Conservation (phyloP, 2,329 filamentous ascomycete genomes). For the Trichoderma aggressivum region DNA sequence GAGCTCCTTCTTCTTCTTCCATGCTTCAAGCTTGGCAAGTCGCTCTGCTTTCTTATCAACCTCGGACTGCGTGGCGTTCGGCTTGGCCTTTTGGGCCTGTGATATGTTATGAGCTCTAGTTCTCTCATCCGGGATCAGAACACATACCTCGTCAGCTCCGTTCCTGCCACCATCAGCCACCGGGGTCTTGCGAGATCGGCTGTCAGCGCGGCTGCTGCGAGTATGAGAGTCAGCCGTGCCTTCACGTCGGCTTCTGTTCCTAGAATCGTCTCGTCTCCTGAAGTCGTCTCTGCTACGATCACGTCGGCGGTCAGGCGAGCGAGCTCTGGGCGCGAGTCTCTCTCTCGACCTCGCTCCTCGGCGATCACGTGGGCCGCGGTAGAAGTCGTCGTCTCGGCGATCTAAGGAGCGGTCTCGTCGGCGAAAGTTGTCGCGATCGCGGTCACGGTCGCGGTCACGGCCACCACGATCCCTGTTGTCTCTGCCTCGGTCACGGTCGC, state of each 20-base stretch:
- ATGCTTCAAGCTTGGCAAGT: slow-evolving; percentile 78
- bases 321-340: slow-evolving; percentile 55
- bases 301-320: slow-evolving; percentile 57
- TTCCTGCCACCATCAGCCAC: slow-evolving; percentile 46
- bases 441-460: slow-evolving; percentile 46
- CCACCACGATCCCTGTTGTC: slow-evolving; percentile 54
- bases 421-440: slow-evolving; percentile 56
- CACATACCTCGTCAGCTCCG: slow-evolving; percentile 46
- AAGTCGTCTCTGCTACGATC: slow-evolving; percentile 63
- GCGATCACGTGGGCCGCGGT: slow-evolving; percentile 51
- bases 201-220: slow-evolving; percentile 64
- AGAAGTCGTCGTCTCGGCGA: slow-evolving; percentile 62
- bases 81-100: slow-evolving; percentile 50
- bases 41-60: slow-evolving; percentile 74
- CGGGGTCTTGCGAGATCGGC: slow-evolving; percentile 51
- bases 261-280: slow-evolving; percentile 71
- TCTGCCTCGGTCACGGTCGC: slow-evolving; percentile 48
- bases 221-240: slow-evolving; percentile 68
- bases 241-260: slow-evolving; percentile 60
- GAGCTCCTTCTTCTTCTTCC: slow-evolving; percentile 86
- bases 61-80: slow-evolving; percentile 56
- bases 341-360: slow-evolving; percentile 66
- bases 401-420: slow-evolving; percentile 69
- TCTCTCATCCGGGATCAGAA: not conserved
- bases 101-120: slow-evolving; percentile 26